A percentile compares a stretch with the other conserved stretches of the same genome.
Evolutionary conservation across 2,329 filamentous ascomycete genomes (phyloP).

Genomic region (Magnaporthales sp.): DNA sequence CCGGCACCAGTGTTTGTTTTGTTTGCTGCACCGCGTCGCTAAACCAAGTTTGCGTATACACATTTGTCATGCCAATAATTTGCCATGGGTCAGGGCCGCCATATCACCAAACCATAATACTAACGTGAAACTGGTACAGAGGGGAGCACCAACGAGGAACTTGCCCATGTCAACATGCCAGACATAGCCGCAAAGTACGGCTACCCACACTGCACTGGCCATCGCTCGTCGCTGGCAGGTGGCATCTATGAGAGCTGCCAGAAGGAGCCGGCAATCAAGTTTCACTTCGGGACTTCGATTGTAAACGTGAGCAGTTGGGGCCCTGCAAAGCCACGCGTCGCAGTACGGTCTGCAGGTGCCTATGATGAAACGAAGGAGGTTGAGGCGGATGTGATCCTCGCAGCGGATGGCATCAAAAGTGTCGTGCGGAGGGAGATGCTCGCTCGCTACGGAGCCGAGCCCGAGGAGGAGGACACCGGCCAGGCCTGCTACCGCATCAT

Average conservation of each 20-base stretch:
- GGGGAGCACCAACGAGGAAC: conserved; percentile 59
- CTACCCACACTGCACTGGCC: conserved; percentile 73
- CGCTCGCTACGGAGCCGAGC: conserved; percentile 36
- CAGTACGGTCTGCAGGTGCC: conserved; percentile 44
- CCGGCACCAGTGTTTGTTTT: not conserved
- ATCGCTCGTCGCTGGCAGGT: conserved; percentile 63
- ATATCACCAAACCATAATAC: not conserved
- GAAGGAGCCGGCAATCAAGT: conserved; percentile 50
- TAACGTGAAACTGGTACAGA: conserved; percentile 27
- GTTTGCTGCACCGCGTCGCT: not conserved
- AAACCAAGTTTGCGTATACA: not conserved
- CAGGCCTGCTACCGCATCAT: conserved; percentile 77
- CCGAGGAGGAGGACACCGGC: conserved; percentile 57
- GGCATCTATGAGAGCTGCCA: conserved; percentile 64
- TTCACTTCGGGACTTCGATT: conserved; percentile 56
- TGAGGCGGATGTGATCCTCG: conserved; percentile 43
- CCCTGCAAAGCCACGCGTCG: conserved; percentile 47
- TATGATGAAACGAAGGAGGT: conserved; percentile 39
- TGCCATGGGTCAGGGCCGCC: not conserved
- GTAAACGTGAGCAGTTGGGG: conserved; percentile 49
- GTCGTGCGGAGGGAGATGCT: conserved; percentile 44
- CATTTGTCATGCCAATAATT: not conserved
- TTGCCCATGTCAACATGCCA: conserved; percentile 60
- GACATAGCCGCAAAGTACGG: conserved; percentile 61
- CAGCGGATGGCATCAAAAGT: conserved; percentile 48